Base-by-base conservation (phyloP, 495 filamentous ascomycete genomes). In the Penicillium cinerascens region DNA sequence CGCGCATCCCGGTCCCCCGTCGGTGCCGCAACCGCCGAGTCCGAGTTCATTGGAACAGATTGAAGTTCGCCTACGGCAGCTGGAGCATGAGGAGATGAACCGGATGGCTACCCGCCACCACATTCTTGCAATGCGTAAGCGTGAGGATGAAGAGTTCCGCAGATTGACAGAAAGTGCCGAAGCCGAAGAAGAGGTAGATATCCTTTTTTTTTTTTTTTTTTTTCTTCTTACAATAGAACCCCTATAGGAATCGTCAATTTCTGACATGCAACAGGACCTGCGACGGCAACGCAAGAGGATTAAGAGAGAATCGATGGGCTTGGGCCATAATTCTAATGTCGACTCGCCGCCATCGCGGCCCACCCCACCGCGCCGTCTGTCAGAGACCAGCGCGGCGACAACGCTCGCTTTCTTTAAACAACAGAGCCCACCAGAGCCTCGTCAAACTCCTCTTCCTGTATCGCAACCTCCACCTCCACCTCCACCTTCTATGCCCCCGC, bases 351-450 rank as follows among this genome's bases (percentile, higher is more conserved):
- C 74, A 13, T 57, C 72, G 35, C 70, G 70, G 13, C 74, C 74
- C 21, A 70, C 72, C 44, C 68, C 71, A 47, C 69, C 72, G 26
- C 72, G 74, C 42, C 72, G 74, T 17, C 44, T 77, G 36, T 77
- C 74, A 21, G 74, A 77, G 56, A 77, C 74, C 43, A 77, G 71
- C 52, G 74, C 74, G 21, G 74, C 74, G n/a, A 77, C 74, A 7
- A 77, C 74, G n/a, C 56, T 77, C 41, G 74, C 74, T n/a, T 77
- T 76, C 44, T 74, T 77, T 62, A 75, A 77, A 50, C 74, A 77
- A 50, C 74, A 77, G 49, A 72, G 61, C n/a, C 72, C 74, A 6
- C 72, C 70, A n/a, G 74, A 77, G 48, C 72, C 72, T 37, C 74
- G 71, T 40, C 66, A 66, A 44, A 37, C 60, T 27, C 65, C 68